A percentile compares a stretch with the other conserved stretches of the same genome.
Conservation (phyloP, 495 filamentous ascomycete species). For the Terfezia boudieri region DNA sequence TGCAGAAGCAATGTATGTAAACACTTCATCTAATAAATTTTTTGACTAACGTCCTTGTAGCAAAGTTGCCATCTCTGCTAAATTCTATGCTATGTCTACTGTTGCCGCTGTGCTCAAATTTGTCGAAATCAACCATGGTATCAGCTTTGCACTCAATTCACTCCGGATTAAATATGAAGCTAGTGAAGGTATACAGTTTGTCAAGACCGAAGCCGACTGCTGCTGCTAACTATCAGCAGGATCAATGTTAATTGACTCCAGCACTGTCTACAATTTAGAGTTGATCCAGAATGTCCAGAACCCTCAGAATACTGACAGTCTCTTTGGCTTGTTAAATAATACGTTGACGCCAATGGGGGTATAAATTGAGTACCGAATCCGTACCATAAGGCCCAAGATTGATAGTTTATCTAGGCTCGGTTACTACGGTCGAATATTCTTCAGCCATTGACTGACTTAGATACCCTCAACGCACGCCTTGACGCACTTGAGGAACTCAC, state of each 20-base stretch:
- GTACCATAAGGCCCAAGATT: too few species aligned
- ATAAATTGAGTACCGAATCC: background rate
- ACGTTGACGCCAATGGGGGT: conserved; percentile 69
- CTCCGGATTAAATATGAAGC: conserved; percentile 68
- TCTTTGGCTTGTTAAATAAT: conserved; percentile 68
- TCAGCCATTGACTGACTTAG: conserved; percentile 57
- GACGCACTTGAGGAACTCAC: conserved; percentile 72
- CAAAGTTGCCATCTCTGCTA: conserved; percentile 51
- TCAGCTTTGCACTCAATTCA: conserved; percentile 50
- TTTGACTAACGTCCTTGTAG: background rate
- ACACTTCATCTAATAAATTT: background rate
- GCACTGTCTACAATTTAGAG: conserved; percentile 66
- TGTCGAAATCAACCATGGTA: conserved; percentile 38
- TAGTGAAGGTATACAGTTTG: conserved; percentile 31
- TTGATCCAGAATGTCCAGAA: conserved; percentile 71
- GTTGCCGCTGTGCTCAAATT: conserved; percentile 72
- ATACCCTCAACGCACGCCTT: conserved; percentile 36
- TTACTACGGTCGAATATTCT: conserved; percentile 61
- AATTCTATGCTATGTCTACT: conserved; percentile 79
- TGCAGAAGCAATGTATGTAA: conserved; percentile 36
- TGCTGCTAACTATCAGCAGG: conserved; percentile 22
- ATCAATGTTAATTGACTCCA: conserved; percentile 81
- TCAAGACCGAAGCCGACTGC: too few species aligned
- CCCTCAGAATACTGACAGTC: conserved; percentile 47
- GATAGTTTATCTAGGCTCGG: conserved; percentile 24